These are phyloP conservation scores for Aurantiochytrium sp. DNA, from an alignment of 108 stramenopile genomes.

Conservation along the genomic window DNA sequence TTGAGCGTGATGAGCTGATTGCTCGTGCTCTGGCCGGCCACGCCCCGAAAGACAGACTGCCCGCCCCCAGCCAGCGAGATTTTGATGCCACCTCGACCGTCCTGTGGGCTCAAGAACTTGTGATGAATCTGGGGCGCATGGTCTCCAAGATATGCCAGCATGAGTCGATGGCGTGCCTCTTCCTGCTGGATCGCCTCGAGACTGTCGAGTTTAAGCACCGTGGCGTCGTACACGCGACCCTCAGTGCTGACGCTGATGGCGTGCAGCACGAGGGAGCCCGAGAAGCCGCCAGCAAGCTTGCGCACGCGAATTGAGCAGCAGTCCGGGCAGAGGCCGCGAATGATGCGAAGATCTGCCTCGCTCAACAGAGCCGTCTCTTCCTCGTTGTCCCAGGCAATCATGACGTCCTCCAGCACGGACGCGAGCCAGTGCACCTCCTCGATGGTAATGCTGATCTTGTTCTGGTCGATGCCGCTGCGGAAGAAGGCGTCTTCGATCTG, in stretches of 20 bases:
- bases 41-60: neutral
- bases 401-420: neutral
- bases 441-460: neutral
- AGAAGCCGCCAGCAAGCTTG: neutral
- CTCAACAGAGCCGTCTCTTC: neutral
- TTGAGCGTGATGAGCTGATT: slow-evolving; percentile 19
- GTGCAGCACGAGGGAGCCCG: neutral
- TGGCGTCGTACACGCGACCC: neutral
- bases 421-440: neutral
- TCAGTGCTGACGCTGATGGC: neutral
- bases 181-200: neutral
- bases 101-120: neutral
- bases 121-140: neutral
- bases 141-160: neutral
- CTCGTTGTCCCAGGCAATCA: neutral
- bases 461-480: neutral
- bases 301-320: neutral
- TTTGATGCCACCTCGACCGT: neutral
- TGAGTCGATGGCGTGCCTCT: neutral
- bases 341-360: neutral
- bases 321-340: neutral
- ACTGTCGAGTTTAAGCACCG: neutral
- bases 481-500: neutral
- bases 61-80: neutral
- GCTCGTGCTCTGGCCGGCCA: neutral